These are phyloP conservation scores for Magnaporthiopsis poae DNA, from an alignment of 2,329 filamentous ascomycete genomes.

Conservation along the genomic window DNA sequence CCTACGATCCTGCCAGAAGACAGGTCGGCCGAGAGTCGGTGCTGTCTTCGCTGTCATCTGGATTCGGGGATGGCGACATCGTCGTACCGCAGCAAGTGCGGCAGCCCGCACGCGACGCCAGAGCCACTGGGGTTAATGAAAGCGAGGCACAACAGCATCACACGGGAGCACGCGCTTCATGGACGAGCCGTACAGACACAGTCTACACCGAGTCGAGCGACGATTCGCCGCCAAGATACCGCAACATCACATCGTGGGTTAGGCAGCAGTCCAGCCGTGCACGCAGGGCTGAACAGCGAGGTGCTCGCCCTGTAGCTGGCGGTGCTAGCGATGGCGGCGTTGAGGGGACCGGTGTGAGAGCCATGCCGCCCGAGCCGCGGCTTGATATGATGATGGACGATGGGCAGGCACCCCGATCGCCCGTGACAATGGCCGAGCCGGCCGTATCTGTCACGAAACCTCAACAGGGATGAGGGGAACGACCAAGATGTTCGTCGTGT, in stretches of 20 bases:
- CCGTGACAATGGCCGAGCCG: slow-evolving; percentile 20
- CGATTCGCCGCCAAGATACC: slow-evolving; percentile 45
- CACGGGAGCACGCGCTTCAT: slow-evolving; percentile 23
- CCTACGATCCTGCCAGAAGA: slow-evolving; percentile 25
- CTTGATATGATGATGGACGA: slow-evolving; percentile 43
- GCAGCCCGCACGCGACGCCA: slow-evolving; percentile 2
- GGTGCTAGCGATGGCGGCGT: slow-evolving; percentile 31
- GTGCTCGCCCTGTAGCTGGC: slow-evolving; percentile 17
- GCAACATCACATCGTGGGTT: slow-evolving; percentile 54
- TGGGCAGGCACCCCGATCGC: slow-evolving; percentile 34
- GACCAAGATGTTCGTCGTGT: background rate
- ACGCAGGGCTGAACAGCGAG: slow-evolving; percentile 34
- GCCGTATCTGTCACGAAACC: no score
- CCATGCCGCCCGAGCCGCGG: slow-evolving; percentile 35
- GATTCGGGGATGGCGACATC: slow-evolving; percentile 54
- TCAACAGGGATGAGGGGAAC: background rate
- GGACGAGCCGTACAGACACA: slow-evolving; percentile 35
- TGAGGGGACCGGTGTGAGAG: slow-evolving; percentile 22
- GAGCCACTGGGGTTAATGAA: background rate
- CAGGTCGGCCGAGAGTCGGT: slow-evolving; percentile 36
- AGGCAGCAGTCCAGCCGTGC: slow-evolving; percentile 50
- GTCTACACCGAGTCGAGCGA: slow-evolving; percentile 44
- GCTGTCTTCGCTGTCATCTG: slow-evolving; percentile 53
- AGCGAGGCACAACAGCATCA: slow-evolving; percentile 9
- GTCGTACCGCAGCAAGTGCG: slow-evolving; percentile 26